These are phyloP conservation scores for Cercospora sp. DNA, from an alignment of 2,329 filamentous ascomycete species.

Conservation along the genomic window DNA sequence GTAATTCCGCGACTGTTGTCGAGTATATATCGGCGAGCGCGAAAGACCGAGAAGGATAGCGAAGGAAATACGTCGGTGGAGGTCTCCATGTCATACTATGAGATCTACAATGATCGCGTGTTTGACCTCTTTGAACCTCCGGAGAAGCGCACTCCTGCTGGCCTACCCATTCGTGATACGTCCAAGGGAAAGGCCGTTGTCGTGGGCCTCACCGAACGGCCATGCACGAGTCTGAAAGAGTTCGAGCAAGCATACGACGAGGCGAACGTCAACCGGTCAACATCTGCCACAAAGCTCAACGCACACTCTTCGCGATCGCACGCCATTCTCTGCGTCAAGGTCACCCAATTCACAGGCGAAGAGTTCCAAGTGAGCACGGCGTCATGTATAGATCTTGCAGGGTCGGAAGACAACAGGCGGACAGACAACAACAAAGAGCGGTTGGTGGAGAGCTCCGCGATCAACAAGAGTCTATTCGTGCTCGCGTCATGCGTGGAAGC, in stretches of 20 bases:
- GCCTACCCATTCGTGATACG: constrained; percentile 87
- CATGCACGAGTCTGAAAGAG: constrained; percentile 82
- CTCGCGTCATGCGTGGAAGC: constrained; percentile 94
- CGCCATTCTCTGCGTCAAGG: constrained; percentile 86
- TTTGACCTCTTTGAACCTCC: constrained; percentile 83
- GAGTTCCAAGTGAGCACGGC: constrained; percentile 75
- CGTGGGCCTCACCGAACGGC: constrained; percentile 81
- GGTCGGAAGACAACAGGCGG: constrained; percentile 90
- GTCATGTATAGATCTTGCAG: constrained; percentile 91
- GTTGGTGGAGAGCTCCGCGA: constrained; percentile 90
- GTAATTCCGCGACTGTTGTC: constrained; percentile 56
- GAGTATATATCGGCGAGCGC: constrained; percentile 74
- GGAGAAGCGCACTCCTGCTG: constrained; percentile 81
- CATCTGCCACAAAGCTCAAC: constrained; percentile 93
- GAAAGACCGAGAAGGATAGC: constrained; percentile 42
- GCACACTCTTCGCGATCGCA: constrained; percentile 97
- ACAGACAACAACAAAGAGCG: constrained; percentile 93
- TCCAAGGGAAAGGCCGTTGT: constrained; percentile 91
- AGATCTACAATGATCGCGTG: constrained; percentile 97
- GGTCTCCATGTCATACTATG: constrained; percentile 71
- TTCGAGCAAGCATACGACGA: constrained; percentile 85
- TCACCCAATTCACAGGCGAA: constrained; percentile 72
- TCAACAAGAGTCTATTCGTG: constrained; percentile 96
- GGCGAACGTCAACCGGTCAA: constrained; percentile 82
- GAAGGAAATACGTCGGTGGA: constrained; percentile 72